Evolutionary conservation across 108 stramenopile species (phyloP).

Genomic region (Pseudonitzschia delicatissima): DNA sequence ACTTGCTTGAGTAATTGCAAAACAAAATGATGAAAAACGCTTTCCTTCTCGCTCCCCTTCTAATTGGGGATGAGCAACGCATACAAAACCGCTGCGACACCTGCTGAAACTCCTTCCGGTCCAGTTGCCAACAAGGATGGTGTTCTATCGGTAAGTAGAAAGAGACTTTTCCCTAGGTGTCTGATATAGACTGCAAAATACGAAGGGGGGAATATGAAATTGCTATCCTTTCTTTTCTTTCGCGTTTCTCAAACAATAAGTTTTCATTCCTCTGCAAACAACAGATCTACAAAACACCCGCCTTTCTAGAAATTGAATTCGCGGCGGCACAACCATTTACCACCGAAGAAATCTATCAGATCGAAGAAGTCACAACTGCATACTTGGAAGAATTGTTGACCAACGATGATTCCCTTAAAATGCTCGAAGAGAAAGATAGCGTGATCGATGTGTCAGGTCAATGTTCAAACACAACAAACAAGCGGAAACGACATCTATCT

Average conservation of each 20-base stretch:
- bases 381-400: constrained; percentile 26
- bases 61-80: no score
- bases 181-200: no score
- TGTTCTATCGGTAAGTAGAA: not conserved
- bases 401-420: constrained; percentile 11
- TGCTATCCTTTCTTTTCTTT: not conserved
- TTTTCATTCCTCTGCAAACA: not conserved
- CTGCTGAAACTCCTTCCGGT: no score
- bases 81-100: no score
- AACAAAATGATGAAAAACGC: no score
- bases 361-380: constrained; percentile 16
- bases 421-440: constrained; percentile 16
- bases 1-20: no score
- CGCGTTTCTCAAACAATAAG: not conserved
- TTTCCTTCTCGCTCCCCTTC: no score
- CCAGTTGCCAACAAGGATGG: no score
- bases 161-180: not conserved
- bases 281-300: constrained; percentile 31
- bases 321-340: constrained; percentile 4
- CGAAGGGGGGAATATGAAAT: no score
- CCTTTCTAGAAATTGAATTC: constrained; percentile 13
- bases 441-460: constrained; percentile 19
- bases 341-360: constrained; percentile 23
- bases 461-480: constrained; percentile 13
- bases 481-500: constrained; percentile 12